phyloP scores from a whole-genome alignment of 2,329 filamentous ascomycete genomes.

The Beauveria sp. region DNA sequence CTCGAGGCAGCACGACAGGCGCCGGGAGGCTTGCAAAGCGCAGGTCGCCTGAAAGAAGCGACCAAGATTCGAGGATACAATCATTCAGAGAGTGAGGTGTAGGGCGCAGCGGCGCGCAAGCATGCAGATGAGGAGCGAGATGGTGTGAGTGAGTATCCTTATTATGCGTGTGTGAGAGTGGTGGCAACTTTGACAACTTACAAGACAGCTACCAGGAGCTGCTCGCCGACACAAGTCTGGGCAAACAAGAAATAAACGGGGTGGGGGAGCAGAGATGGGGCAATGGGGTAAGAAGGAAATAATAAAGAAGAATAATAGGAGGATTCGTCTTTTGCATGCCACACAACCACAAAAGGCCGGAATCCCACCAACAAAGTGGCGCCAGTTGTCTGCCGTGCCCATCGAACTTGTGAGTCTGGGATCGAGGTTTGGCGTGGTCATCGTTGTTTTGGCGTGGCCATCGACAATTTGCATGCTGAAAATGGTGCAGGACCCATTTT shows the following conservation, averaged over 20 bases:
- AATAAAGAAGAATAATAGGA: not conserved
- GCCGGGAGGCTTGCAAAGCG: too few relatives aligned
- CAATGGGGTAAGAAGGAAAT: not conserved
- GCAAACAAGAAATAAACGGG: too few relatives aligned
- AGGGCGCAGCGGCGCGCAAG: too few relatives aligned
- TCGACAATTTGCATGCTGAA: slow-evolving; percentile 1
- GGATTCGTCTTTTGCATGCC: not conserved
- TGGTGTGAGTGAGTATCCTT: not conserved
- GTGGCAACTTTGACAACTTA: too few relatives aligned
- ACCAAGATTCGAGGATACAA: too few relatives aligned
- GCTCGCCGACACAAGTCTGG: not conserved
- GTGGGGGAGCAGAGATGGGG: too few relatives aligned
- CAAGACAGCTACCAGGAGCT: not conserved
- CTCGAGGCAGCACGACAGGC: too few relatives aligned
- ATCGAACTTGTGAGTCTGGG: not conserved
- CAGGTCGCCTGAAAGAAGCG: too few relatives aligned
- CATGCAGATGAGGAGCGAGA: too few relatives aligned
- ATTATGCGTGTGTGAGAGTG: too few relatives aligned
- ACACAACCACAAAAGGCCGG: not conserved
- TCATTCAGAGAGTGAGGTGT: too few relatives aligned
- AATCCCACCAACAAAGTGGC: slow-evolving; percentile 1
- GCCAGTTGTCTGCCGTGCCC: not conserved
- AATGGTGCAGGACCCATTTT: not conserved
- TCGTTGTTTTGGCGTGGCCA: not conserved
- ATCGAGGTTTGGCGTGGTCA: slow-evolving; percentile 1